Evolutionary conservation across 1,284 basidiomycete species (phyloP).

Genomic region (Leccinum pachyderme): DNA sequence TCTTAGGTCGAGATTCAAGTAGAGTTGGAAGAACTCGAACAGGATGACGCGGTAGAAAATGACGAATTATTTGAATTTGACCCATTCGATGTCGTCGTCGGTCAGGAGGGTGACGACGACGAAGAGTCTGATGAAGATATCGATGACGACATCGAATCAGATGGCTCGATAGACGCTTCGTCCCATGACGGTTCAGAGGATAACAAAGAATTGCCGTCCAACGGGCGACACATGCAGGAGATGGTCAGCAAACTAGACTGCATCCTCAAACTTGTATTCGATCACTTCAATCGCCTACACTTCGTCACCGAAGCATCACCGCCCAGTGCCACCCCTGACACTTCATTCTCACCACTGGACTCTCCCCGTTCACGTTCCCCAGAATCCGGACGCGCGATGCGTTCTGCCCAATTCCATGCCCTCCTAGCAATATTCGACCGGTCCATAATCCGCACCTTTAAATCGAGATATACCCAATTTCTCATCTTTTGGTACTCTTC

Average conservation of each 20-base stretch:
- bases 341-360: conserved; percentile 31
- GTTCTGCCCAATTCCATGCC: conserved; percentile 74
- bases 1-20: conserved; percentile 93
- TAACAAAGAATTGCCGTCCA: conserved; percentile 45
- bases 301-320: conserved; percentile 24
- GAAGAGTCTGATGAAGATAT: conserved; percentile 53
- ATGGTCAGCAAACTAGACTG: conserved; percentile 92
- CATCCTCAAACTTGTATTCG: conserved; percentile 82
- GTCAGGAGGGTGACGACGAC: conserved; percentile 63
- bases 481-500: conserved; percentile 95
- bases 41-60: conserved; percentile 54
- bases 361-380: conserved; percentile 29
- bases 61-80: conserved; percentile 74
- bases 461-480: conserved; percentile 97
- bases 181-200: conserved; percentile 65
- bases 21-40: conserved; percentile 90
- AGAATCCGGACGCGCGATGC: conserved; percentile 38
- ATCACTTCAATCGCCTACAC: conserved; percentile 67
- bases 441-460: conserved; percentile 91
- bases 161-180: conserved; percentile 58
- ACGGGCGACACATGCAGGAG: conserved; percentile 71
- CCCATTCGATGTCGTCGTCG: conserved; percentile 79
- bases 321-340: conserved; percentile 6
- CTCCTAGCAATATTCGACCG: conserved; percentile 93
- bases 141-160: conserved; percentile 49